Conservation (phyloP, 2,329 filamentous ascomycete genomes). For the Penicillium polonicum region DNA sequence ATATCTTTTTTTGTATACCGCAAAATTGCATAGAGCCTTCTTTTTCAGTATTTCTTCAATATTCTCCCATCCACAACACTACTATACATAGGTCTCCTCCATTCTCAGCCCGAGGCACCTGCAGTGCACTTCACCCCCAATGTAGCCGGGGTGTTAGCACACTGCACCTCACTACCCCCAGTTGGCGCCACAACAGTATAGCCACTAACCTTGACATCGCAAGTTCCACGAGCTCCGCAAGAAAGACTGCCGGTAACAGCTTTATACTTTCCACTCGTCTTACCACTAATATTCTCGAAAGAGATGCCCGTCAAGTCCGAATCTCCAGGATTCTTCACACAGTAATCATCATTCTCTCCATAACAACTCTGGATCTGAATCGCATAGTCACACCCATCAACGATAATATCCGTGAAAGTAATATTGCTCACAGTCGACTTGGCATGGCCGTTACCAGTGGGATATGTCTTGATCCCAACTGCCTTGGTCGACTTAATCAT, state of each 20-base stretch:
- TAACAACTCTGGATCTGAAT: conserved; percentile 51
- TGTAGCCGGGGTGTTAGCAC: conserved; percentile 34
- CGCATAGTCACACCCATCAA: conserved; percentile 44
- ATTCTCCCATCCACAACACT: background rate
- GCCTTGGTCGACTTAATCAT: conserved; percentile 49
- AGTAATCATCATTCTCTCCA: conserved; percentile 38
- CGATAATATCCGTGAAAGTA: conserved; percentile 41
- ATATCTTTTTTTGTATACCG: conserved; percentile 10
- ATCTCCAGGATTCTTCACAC: conserved; percentile 35
- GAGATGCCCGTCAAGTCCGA: conserved; percentile 37
- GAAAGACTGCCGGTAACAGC: conserved; percentile 40
- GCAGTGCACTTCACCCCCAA: conserved; percentile 35
- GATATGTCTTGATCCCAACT: conserved; percentile 50
- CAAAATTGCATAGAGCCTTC: conserved; percentile 19
- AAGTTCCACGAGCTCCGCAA: conserved; percentile 41
- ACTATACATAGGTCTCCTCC: background rate
- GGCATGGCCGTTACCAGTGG: conserved; percentile 39
- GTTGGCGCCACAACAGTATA: conserved; percentile 38
- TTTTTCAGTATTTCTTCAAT: background rate
- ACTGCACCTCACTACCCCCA: conserved; percentile 35
- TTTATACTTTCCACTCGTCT: conserved; percentile 39
- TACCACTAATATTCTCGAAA: conserved; percentile 42
- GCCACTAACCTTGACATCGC: conserved; percentile 35
- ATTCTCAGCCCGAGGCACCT: conserved; percentile 35
- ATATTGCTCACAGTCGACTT: conserved; percentile 44